Evolutionary conservation across 768 basidiomycete genomes (phyloP).

Genomic region (Antrodiella citrinella): DNA sequence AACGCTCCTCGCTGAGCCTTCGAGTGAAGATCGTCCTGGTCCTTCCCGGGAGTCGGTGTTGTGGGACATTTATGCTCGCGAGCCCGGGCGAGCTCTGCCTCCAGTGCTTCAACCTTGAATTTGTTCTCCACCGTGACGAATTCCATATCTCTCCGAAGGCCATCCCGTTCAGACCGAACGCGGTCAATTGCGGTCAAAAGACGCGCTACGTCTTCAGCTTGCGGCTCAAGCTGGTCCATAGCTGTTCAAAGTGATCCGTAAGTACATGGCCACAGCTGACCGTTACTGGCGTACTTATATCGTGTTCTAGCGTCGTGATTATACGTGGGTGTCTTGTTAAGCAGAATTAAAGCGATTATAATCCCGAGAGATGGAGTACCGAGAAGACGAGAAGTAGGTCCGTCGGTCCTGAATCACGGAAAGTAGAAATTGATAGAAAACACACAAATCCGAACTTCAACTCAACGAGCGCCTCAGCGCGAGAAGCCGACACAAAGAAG

Average conservation of each 20-base stretch:
- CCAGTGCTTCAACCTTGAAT: slow-evolving; percentile 53
- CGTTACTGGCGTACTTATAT: background rate
- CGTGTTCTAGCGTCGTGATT: background rate
- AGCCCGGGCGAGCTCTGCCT: slow-evolving; percentile 33
- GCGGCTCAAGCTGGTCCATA: slow-evolving; percentile 24
- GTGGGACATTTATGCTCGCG: background rate
- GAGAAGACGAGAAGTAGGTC: too few species aligned
- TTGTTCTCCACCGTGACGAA: slow-evolving; percentile 63
- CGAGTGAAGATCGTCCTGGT: background rate
- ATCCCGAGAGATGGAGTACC: too few species aligned
- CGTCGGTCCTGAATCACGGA: too few species aligned
- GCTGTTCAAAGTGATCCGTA: slow-evolving; percentile 17
- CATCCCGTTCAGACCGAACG: slow-evolving; percentile 58
- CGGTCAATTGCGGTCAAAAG: slow-evolving; percentile 59
- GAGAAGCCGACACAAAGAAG: too few species aligned
- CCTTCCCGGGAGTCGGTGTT: background rate
- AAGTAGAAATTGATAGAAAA: too few species aligned
- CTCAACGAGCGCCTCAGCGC: too few species aligned
- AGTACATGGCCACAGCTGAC: slow-evolving; percentile 1
- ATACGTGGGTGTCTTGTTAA: background rate
- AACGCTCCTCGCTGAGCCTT: slow-evolving; percentile 1
- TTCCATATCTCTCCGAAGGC: slow-evolving; percentile 51
- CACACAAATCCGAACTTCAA: too few species aligned
- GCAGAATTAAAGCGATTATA: too few species aligned
- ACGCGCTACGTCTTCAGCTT: slow-evolving; percentile 26